Evolutionary conservation across 2,329 filamentous ascomycete species (phyloP).

Genomic region (Elsinoe batatas): DNA sequence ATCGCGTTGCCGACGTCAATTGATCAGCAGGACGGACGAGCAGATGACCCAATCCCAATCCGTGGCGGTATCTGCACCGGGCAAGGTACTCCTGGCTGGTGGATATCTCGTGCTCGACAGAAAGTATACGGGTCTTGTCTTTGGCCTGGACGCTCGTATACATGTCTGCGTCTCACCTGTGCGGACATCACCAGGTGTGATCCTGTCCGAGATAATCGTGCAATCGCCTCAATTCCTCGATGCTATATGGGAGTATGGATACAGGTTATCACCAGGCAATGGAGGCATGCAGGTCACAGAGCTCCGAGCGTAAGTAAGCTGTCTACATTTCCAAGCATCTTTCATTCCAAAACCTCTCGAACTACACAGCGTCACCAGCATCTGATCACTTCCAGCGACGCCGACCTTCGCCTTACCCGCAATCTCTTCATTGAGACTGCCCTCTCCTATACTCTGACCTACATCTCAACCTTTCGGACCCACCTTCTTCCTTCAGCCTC

Average conservation of each 20-base stretch:
- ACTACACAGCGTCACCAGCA: conserved; percentile 9
- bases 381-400: conserved; percentile 22
- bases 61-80: conserved; percentile 67
- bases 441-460: conserved; percentile 76
- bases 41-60: conserved; percentile 16
- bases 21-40: conserved; percentile 3
- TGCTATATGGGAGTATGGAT: conserved; percentile 80
- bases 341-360: not conserved
- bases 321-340: conserved; percentile 1
- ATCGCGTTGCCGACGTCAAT: conserved; percentile 4
- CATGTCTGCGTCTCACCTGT: conserved; percentile 50
- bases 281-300: conserved; percentile 78
- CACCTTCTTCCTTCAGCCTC: conserved; percentile 53
- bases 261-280: conserved; percentile 56
- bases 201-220: conserved; percentile 64
- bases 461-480: conserved; percentile 48
- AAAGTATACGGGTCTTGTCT: conserved; percentile 64
- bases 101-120: conserved; percentile 92
- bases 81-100: conserved; percentile 89
- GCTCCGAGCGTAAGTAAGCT: conserved; percentile 59
- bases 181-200: conserved; percentile 51
- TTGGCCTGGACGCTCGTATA: conserved; percentile 54
- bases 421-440: conserved; percentile 94
- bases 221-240: conserved; percentile 83
- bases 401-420: conserved; percentile 37